phyloP scores from a whole-genome alignment of 257 asterid species.

The Ehretia macrophylla region DNA sequence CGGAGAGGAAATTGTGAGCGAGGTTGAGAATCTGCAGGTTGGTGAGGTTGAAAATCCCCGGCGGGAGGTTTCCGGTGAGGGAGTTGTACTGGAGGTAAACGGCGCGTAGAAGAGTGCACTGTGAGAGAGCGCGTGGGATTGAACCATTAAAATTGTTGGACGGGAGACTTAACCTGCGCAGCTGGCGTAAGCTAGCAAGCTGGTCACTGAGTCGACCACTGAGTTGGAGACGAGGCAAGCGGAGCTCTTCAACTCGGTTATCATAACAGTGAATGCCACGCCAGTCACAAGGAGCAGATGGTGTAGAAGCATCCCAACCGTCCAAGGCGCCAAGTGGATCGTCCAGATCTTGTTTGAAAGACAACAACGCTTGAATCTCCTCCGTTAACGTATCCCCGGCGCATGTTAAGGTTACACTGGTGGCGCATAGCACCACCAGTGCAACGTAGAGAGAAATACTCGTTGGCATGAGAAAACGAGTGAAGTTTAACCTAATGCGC shows the following conservation, averaged over 20 bases:
- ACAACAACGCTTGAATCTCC: slow-evolving; percentile 46
- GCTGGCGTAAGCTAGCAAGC: slow-evolving; percentile 39
- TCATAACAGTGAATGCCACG: slow-evolving; percentile 52
- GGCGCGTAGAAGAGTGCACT: slow-evolving; percentile 55
- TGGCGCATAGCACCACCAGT: slow-evolving; percentile 33
- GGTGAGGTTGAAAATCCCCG: slow-evolving; percentile 45
- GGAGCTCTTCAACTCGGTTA: slow-evolving; percentile 51
- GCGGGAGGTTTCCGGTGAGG: slow-evolving; percentile 47
- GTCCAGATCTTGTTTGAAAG: slow-evolving; percentile 43
- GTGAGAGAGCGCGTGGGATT: slow-evolving; percentile 46
- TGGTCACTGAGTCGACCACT: slow-evolving; percentile 39
- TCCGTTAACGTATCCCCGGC: slow-evolving; percentile 23
- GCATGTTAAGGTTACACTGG: slow-evolving; percentile 22
- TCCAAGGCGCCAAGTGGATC: slow-evolving; percentile 63
- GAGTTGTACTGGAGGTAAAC: slow-evolving; percentile 66
- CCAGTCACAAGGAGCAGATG: slow-evolving; percentile 82
- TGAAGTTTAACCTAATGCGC: slow-evolving; percentile 1
- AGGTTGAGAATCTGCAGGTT: slow-evolving; percentile 54
- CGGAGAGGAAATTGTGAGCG: slow-evolving; percentile 52
- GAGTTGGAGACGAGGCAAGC: slow-evolving; percentile 63
- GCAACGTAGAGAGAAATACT: slow-evolving; percentile 24
- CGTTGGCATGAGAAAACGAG: slow-evolving; percentile 35
- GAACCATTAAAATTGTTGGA: slow-evolving; percentile 61
- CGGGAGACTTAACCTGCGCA: slow-evolving; percentile 62
- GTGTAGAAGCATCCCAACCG: slow-evolving; percentile 62